A percentile compares a stretch with the other conserved stretches of the same genome.
Evolutionary conservation across 495 filamentous ascomycete genomes (phyloP).

Genomic region (Neurospora sp.): DNA sequence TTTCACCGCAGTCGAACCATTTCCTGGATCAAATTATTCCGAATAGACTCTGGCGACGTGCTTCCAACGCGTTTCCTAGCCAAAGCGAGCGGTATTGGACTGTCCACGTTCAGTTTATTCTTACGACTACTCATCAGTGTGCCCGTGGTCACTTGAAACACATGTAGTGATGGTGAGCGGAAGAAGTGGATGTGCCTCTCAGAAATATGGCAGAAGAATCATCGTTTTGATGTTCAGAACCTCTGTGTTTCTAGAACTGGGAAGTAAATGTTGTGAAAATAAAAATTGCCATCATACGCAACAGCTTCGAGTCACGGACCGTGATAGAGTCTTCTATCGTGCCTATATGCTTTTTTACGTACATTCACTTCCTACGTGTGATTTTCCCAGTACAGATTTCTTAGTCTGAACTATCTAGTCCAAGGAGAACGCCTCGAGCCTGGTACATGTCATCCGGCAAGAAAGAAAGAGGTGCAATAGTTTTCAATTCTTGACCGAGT

Average conservation of each 20-base stretch:
- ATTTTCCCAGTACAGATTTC: not conserved
- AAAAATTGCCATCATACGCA: no score
- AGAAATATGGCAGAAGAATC: not conserved
- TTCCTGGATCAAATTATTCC: no score
- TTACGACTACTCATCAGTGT: no score
- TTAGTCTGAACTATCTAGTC: not conserved
- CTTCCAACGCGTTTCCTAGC: no score
- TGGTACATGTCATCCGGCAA: not conserved
- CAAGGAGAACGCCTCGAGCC: not conserved
- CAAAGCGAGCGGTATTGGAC: no score
- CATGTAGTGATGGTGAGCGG: not conserved
- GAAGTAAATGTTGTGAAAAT: no score
- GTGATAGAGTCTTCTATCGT: no score
- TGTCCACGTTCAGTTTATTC: no score
- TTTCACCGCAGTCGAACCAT: no score
- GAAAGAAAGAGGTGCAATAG: not conserved
- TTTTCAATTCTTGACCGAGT: not conserved
- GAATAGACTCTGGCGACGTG: no score
- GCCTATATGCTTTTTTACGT: not conserved
- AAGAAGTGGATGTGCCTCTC: not conserved
- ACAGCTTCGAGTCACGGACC: no score
- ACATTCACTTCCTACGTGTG: not conserved
- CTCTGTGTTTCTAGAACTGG: no score
- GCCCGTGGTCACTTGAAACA: not conserved
- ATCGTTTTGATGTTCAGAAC: not conserved